A percentile compares a stretch with the other conserved stretches of the same genome.
Evolutionary conservation across 83 land plant species (phyloP).

Genomic region (Thuja plicata): DNA sequence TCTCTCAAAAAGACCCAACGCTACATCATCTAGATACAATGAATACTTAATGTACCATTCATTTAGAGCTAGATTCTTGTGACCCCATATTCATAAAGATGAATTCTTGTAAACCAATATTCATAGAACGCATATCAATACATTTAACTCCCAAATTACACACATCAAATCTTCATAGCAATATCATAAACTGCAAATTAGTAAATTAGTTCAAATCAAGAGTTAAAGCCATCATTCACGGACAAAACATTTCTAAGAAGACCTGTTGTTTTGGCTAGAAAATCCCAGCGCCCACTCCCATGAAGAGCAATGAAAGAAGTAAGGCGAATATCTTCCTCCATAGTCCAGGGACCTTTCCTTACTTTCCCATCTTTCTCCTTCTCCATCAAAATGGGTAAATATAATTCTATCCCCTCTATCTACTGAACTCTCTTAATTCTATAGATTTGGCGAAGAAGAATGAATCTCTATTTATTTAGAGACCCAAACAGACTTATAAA

Average conservation of each 20-base stretch:
- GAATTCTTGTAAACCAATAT: too few species aligned
- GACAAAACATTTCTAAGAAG: background rate
- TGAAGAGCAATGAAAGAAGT: conserved; percentile 35
- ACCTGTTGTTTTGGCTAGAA: conserved; percentile 68
- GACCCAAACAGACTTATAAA: too few species aligned
- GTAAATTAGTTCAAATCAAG: background rate
- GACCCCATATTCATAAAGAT: too few species aligned
- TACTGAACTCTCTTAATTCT: background rate
- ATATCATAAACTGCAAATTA: background rate
- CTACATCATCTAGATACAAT: too few species aligned
- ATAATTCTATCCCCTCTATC: background rate
- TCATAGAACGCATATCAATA: too few species aligned
- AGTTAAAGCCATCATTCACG: conserved; percentile 16
- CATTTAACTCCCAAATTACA: too few species aligned
- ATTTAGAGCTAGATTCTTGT: too few species aligned
- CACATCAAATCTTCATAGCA: too few species aligned
- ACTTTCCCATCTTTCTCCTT: conserved; percentile 16
- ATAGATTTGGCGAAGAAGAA: background rate
- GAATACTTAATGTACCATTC: too few species aligned
- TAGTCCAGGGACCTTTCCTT: conserved; percentile 70
- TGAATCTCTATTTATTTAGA: background rate
- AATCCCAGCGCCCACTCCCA: conserved; percentile 72
- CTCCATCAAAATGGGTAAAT: background rate
- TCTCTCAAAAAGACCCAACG: too few species aligned
- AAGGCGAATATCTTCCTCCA: conserved; percentile 54